Evolutionary conservation across 345 rosid species (phyloP), one percentile per base, ranked within the genome.

Genomic region (Euphorbia lathyris): DNA sequence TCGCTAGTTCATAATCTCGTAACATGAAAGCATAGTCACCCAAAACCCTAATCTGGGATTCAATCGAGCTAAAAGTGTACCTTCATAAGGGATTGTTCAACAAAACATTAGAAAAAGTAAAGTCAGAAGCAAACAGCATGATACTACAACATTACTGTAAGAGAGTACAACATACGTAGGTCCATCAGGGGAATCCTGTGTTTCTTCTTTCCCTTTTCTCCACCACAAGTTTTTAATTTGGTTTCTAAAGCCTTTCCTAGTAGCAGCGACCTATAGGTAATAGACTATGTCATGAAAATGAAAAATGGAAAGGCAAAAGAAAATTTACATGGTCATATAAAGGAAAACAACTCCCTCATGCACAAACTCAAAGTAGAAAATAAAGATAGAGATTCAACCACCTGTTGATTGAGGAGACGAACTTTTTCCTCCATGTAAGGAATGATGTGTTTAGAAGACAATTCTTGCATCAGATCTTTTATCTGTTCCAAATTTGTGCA

Each of bases 191-290:
- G 91, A 72, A 65, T 95, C 98, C 7, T 74, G 60, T 43, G 77
- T 69, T 52, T 95, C 99, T 8, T 92, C 99, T 86, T 92, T 95
- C 67, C 97, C 99, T 87, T 95, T 95, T 78, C 99, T 90, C 99
- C 99, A 95, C 98, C 98, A 95, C 42, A 95, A 86, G 77, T 92
- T 95, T 80, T 92, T 92, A 16, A 95, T 76, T 77, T 92, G 98
- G 85, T 95, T 95, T 86, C 83, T 84, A 76, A 95, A 90, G 64
- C 98, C 99, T 86, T 87, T 95, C 86, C 99, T 90, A 62, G 96
- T 88, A 34, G 94, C 90, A 81, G 98, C 87, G 74, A 95, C 88
- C 99, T 95, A 77, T 60, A 34, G 27, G 63, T 5, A 70, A 75
- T 71, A 66, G 53, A 75, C 63, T 61, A 72, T 62, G 48, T 70